phyloP scores from a whole-genome alignment of 1,139 yeast species.

The Lizanozyma gosingica region DNA sequence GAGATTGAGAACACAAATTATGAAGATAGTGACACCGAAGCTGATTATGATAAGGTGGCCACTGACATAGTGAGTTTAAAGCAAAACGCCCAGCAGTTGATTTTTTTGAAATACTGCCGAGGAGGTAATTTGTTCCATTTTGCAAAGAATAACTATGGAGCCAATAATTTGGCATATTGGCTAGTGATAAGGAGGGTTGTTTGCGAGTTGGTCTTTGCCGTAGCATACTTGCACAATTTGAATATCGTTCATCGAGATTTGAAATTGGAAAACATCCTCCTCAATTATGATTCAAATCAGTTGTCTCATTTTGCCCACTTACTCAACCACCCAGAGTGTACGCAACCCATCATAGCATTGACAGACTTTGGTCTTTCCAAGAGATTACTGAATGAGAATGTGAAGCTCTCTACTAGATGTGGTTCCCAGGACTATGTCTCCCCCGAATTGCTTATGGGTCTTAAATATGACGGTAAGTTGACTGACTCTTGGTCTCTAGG shows the following conservation, averaged over 20 bases:
- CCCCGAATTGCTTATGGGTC: constrained; percentile 85
- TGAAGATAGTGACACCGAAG: constrained; percentile 1
- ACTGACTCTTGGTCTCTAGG: constrained; percentile 95
- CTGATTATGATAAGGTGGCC: constrained; percentile 11
- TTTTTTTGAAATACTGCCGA: constrained; percentile 65
- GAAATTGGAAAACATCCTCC: constrained; percentile 70
- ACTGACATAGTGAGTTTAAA: constrained; percentile 19
- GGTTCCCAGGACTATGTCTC: constrained; percentile 95
- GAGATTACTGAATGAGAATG: constrained; percentile 46
- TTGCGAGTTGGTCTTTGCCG: constrained; percentile 60
- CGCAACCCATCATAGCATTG: constrained; percentile 45
- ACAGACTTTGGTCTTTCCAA: constrained; percentile 89
- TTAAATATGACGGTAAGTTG: constrained; percentile 80
- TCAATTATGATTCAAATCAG: constrained; percentile 30
- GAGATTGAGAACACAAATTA: constrained; percentile 13
- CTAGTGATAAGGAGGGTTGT: constrained; percentile 50
- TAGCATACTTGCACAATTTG: constrained; percentile 61
- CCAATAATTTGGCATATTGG: constrained; percentile 29
- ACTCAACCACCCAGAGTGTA: constrained; percentile 10
- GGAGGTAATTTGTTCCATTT: constrained; percentile 82
- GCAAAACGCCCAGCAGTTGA: constrained; percentile 29
- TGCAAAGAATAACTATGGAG: constrained; percentile 29
- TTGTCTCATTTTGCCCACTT: constrained; percentile 10
- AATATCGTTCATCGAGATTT: constrained; percentile 79
- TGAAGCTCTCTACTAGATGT: constrained; percentile 73